phyloP scores from a whole-genome alignment of 2,329 filamentous ascomycete genomes.

The Alternaria sp. region DNA sequence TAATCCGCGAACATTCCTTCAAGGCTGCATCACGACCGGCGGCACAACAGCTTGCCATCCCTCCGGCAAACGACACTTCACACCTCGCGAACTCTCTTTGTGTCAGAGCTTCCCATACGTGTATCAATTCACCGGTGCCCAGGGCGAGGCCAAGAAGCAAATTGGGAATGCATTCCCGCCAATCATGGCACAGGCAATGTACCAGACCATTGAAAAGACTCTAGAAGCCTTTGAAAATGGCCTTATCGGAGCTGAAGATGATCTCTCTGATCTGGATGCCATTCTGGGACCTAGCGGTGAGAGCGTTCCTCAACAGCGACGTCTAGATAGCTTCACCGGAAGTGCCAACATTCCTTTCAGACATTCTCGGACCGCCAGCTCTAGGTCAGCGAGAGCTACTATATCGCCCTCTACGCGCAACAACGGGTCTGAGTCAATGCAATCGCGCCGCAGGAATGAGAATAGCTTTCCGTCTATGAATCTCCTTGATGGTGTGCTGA shows the following conservation, averaged over 20 bases:
- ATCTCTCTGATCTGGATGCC: conserved; percentile 21
- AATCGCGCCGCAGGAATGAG: fast-evolving
- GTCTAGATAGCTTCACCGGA: not conserved
- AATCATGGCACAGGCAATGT: conserved; percentile 15
- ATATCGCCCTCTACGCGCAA: not conserved
- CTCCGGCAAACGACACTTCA: conserved; percentile 19
- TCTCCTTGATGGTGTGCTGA: not conserved
- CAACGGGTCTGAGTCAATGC: not conserved
- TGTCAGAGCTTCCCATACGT: conserved; percentile 25
- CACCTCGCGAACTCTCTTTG: conserved; percentile 22
- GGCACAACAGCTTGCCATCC: conserved; percentile 21
- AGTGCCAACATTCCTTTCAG: not conserved
- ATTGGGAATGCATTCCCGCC: conserved; percentile 35
- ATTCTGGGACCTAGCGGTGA: not conserved
- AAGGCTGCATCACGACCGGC: conserved; percentile 25
- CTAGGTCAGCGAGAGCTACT: not conserved
- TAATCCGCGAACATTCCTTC: not conserved
- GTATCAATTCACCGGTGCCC: conserved; percentile 15
- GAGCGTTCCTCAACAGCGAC: not conserved
- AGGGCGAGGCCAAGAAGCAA: conserved; percentile 16
- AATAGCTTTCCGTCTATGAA: not conserved
- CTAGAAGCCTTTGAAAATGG: conserved; percentile 36
- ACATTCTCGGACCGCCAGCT: not conserved
- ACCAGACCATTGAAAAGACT: conserved; percentile 1
- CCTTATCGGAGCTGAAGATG: conserved; percentile 31